phyloP scores from a whole-genome alignment of 2,329 filamentous ascomycete genomes.

The Alternaria triticimaculans region DNA sequence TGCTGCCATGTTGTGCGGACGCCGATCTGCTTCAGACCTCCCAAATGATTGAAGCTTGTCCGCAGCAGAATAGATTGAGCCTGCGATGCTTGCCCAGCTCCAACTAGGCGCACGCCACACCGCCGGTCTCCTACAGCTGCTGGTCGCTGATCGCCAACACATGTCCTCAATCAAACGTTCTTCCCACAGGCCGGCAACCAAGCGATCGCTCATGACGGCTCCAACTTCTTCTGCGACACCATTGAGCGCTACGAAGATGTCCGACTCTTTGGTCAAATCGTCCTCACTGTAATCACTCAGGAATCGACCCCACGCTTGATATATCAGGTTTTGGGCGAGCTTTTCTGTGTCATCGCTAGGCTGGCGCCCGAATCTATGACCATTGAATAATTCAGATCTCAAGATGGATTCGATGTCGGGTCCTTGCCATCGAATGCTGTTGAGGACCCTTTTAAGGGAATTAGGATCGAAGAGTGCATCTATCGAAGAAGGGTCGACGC shows the following conservation, averaged over 20 bases:
- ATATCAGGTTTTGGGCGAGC: accelerated
- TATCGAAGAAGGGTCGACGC: too few relatives aligned
- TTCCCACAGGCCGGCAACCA: neutral
- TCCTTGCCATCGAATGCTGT: neutral
- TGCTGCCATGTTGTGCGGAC: neutral
- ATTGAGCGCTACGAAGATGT: neutral
- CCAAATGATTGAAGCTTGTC: too few relatives aligned
- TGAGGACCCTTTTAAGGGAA: neutral
- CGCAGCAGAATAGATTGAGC: too few relatives aligned
- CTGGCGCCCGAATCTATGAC: too few relatives aligned
- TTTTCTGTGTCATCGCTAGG: too few relatives aligned
- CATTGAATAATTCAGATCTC: too few relatives aligned
- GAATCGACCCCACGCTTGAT: neutral
- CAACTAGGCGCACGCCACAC: neutral
- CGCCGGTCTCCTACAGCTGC: neutral
- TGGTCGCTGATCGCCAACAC: neutral
- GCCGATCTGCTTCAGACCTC: too few relatives aligned
- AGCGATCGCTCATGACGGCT: neutral
- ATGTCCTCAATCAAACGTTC: neutral
- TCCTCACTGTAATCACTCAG: accelerated
- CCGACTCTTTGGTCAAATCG: neutral
- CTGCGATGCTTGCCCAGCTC: neutral
- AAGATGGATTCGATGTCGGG: too few relatives aligned
- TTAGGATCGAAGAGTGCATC: neutral
- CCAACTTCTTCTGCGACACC: neutral